phyloP scores from a whole-genome alignment of 2,329 filamentous ascomycete species.

The Botrytis paeoniae region DNA sequence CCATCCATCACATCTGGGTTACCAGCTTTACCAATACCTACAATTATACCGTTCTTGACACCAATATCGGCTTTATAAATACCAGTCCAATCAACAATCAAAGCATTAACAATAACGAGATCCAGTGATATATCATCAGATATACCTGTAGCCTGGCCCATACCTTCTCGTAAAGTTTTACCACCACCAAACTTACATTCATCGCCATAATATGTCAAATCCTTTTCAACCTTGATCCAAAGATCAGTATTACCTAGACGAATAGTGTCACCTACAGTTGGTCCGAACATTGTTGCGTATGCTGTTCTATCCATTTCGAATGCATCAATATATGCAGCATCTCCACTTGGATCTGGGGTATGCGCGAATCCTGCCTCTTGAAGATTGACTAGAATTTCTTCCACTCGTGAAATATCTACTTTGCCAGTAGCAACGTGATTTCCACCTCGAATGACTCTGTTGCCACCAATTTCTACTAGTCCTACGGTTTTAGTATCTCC shows the following conservation, averaged over 20 bases:
- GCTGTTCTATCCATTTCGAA: conserved; percentile 72
- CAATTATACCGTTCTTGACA: conserved; percentile 81
- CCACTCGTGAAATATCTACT: conserved; percentile 61
- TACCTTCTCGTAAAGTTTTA: conserved; percentile 89
- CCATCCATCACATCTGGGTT: conserved; percentile 98
- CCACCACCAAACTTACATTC: conserved; percentile 95
- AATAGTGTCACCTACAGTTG: conserved; percentile 83
- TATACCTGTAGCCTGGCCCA: conserved; percentile 86
- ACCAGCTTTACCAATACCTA: conserved; percentile 88
- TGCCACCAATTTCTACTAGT: conserved; percentile 82
- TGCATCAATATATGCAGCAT: conserved; percentile 53
- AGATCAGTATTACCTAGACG: conserved; percentile 79
- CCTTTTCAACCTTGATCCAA: conserved; percentile 87
- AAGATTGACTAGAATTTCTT: conserved; percentile 65
- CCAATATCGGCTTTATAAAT: conserved; percentile 98
- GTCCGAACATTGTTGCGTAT: conserved; percentile 88
- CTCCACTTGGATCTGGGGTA: conserved; percentile 58
- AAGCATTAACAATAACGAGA: conserved; percentile 81
- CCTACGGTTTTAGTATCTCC: conserved; percentile 89
- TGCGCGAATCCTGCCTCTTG: conserved; percentile 77
- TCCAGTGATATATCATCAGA: conserved; percentile 72
- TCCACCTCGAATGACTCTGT: conserved; percentile 76
- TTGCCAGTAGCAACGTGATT: conserved; percentile 73
- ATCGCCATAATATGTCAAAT: conserved; percentile 81
- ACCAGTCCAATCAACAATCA: conserved; percentile 86